Evolutionary conservation across 1,284 basidiomycete species (phyloP).

Genomic region (Fomitopsis betulina): DNA sequence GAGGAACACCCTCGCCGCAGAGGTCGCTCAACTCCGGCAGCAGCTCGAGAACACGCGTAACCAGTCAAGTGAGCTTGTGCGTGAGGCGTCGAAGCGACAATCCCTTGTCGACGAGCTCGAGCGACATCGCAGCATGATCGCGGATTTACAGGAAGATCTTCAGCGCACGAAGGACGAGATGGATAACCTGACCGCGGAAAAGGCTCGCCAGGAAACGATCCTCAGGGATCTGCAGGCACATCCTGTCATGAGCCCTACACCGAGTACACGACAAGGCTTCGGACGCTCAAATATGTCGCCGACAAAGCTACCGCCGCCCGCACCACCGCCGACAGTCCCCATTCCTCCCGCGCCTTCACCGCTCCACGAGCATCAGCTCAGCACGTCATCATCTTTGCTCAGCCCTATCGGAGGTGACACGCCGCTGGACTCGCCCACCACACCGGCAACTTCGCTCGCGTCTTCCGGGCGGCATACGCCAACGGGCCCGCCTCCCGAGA

Average conservation of each 20-base stretch:
- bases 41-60: slow-evolving; percentile 54
- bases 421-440: slow-evolving; percentile 53
- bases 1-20: slow-evolving; percentile 46
- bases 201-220: slow-evolving; percentile 57
- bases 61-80: slow-evolving; percentile 58
- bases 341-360: slow-evolving; percentile 75
- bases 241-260: slow-evolving; percentile 50
- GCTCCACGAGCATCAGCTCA: slow-evolving; percentile 34
- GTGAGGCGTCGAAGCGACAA: slow-evolving; percentile 71
- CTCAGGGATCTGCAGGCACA: slow-evolving; percentile 77
- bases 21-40: slow-evolving; percentile 51
- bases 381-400: slow-evolving; percentile 40
- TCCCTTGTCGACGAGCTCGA: slow-evolving; percentile 72
- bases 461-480: slow-evolving; percentile 30
- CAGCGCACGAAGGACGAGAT: slow-evolving; percentile 78
- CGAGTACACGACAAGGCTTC: slow-evolving; percentile 31
- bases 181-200: slow-evolving; percentile 71
- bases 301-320: slow-evolving; percentile 81
- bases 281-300: slow-evolving; percentile 56
- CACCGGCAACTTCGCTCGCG: slow-evolving; percentile 52
- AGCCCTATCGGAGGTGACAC: slow-evolving; percentile 55
- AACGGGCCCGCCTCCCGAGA: slow-evolving; percentile 41
- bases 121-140: slow-evolving; percentile 66
- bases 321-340: slow-evolving; percentile 84
- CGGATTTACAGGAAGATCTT: slow-evolving; percentile 70